phyloP scores from a whole-genome alignment of 1,284 basidiomycete genomes.

The Porogramme epimiltina region DNA sequence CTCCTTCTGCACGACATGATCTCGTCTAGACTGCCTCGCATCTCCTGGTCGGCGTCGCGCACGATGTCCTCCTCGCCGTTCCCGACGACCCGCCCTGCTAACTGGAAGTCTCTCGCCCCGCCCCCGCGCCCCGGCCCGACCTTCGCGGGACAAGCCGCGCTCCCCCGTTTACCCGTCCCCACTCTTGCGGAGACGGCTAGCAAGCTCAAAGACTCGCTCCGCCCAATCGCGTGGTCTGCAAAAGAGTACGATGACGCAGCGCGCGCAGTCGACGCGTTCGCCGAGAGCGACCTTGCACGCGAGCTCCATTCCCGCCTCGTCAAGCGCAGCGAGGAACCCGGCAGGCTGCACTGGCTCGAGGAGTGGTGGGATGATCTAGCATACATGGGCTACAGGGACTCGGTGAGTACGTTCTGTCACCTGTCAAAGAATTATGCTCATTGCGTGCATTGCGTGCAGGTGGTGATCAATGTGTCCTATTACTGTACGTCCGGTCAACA shows the following conservation, averaged over 20 bases:
- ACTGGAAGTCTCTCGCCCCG: slow-evolving; percentile 49
- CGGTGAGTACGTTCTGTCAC: slow-evolving; percentile 46
- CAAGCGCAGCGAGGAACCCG: slow-evolving; percentile 46
- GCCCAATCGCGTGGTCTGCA: slow-evolving; percentile 64
- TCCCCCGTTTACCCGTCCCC: slow-evolving; percentile 70
- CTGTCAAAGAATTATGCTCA: not conserved
- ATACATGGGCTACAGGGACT: slow-evolving; percentile 76
- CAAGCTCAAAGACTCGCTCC: slow-evolving; percentile 60
- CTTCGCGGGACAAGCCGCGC: slow-evolving; percentile 40
- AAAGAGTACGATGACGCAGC: slow-evolving; percentile 55
- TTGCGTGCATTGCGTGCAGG: slow-evolving; percentile 41
- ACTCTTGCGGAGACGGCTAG: slow-evolving; percentile 56
- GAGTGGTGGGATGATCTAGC: slow-evolving; percentile 81
- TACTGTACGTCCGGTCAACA: slow-evolving; percentile 57
- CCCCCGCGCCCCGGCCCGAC: slow-evolving; percentile 39
- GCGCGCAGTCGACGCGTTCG: slow-evolving; percentile 68
- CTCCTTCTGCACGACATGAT: slow-evolving; percentile 10
- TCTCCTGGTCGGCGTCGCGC: slow-evolving; percentile 19
- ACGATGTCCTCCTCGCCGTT: slow-evolving; percentile 22
- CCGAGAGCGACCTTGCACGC: slow-evolving; percentile 42
- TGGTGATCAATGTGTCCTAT: slow-evolving; percentile 82
- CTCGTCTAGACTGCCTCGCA: slow-evolving; percentile 13
- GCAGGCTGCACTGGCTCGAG: slow-evolving; percentile 70
- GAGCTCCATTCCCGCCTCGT: slow-evolving; percentile 61
- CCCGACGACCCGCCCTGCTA: slow-evolving; percentile 27